These are phyloP conservation scores for Nevesoporus exiguus DNA, from an alignment of 768 basidiomycete genomes.

Conservation along the genomic window DNA sequence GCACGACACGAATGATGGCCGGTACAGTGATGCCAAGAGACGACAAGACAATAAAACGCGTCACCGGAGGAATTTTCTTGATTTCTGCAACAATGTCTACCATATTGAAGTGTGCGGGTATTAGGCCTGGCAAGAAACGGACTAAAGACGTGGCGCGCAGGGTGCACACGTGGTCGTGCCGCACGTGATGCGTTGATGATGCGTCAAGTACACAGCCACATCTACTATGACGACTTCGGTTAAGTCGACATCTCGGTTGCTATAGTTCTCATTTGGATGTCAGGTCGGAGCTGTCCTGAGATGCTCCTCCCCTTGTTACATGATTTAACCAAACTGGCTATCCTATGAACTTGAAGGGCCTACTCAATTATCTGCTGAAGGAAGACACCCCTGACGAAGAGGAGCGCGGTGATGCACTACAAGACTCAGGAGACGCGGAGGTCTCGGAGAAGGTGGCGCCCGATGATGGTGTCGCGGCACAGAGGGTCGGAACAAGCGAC, in stretches of 20 bases:
- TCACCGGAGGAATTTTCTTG: slow-evolving; percentile 80
- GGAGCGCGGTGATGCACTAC: not conserved
- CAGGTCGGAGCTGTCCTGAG: no score
- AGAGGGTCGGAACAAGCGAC: not conserved
- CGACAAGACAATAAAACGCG: slow-evolving; percentile 63
- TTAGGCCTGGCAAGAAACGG: no score
- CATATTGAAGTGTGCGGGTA: slow-evolving; percentile 31
- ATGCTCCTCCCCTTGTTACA: not conserved
- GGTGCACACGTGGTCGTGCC: slow-evolving; percentile 11
- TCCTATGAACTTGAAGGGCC: slow-evolving; percentile 13
- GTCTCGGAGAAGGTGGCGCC: not conserved
- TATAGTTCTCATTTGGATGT: no score
- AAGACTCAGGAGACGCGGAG: not conserved
- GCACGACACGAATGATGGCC: slow-evolving; percentile 50
- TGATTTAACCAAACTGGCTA: not conserved
- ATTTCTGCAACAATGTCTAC: slow-evolving; percentile 55
- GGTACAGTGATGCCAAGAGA: slow-evolving; percentile 60
- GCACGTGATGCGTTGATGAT: no score
- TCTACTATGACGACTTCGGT: no score
- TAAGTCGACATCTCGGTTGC: no score
- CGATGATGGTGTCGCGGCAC: not conserved
- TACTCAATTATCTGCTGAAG: slow-evolving; percentile 7
- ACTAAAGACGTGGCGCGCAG: not conserved
- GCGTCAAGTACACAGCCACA: no score
- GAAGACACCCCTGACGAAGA: slow-evolving; percentile 22